phyloP scores from a whole-genome alignment of 2,329 filamentous ascomycete genomes.

The Alternaria sp. region DNA sequence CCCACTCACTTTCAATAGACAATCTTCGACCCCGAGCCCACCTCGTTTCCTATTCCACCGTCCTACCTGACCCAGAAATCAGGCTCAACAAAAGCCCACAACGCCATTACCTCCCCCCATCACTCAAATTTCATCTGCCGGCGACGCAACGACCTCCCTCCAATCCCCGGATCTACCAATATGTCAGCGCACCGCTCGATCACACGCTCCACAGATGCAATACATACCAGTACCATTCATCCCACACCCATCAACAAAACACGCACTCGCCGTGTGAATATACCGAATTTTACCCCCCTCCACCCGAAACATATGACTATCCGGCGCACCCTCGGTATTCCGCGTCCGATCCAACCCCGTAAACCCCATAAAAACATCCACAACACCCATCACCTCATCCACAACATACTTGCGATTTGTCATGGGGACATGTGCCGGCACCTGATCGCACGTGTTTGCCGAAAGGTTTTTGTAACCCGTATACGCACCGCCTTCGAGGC shows the following conservation, averaged over 20 bases:
- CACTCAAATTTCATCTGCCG: neutral
- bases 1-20: too few relatives aligned
- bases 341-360: conserved; percentile 36
- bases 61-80: too few relatives aligned
- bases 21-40: too few relatives aligned
- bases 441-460: conserved; percentile 21
- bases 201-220: neutral
- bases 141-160: neutral
- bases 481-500: conserved; percentile 38
- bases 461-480: conserved; percentile 26
- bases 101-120: too few relatives aligned
- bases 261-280: conserved; percentile 34
- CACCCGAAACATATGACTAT: conserved; percentile 38
- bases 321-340: conserved; percentile 29
- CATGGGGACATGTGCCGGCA: conserved; percentile 25
- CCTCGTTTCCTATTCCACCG: too few relatives aligned
- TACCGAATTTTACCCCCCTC: conserved; percentile 35
- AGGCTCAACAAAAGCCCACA: too few relatives aligned
- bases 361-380: conserved; percentile 37
- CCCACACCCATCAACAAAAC: conserved; percentile 37
- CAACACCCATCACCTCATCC: conserved; percentile 35
- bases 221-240: conserved; percentile 23
- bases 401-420: conserved; percentile 37
- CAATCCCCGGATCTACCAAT: neutral
- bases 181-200: neutral